Evolutionary conservation across 2,329 filamentous ascomycete genomes (phyloP).

Genomic region (Monosporascus sp.): DNA sequence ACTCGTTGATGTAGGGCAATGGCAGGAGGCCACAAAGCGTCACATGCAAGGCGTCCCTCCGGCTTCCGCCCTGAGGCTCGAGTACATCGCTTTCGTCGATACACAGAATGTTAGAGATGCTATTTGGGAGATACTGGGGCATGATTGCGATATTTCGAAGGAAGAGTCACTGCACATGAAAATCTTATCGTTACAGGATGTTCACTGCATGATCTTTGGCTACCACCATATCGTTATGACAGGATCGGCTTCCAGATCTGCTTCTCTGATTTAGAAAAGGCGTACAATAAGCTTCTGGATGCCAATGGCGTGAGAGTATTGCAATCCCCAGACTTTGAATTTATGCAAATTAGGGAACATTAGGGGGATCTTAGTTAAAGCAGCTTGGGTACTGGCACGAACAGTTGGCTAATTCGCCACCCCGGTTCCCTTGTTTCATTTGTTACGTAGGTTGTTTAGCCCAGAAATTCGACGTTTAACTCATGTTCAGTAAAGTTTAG

Average conservation of each 20-base stretch:
- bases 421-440: neutral
- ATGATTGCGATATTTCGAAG: neutral
- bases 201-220: neutral
- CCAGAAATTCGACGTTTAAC: no score
- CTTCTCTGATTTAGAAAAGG: neutral
- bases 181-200: neutral
- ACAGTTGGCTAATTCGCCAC: neutral
- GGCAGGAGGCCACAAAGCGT: slow-evolving; percentile 1
- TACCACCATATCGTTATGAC: neutral
- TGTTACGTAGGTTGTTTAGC: neutral
- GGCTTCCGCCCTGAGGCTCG: neutral
- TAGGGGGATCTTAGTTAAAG: neutral
- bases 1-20: neutral
- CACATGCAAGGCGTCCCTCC: neutral
- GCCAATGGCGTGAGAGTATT: neutral
- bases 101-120: neutral
- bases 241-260: neutral
- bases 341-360: neutral
- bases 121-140: neutral
- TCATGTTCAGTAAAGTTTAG: no score
- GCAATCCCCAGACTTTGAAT: neutral
- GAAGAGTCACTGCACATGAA: neutral
- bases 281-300: neutral
- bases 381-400: neutral
- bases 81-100: neutral